Evolutionary conservation across 78 protist genomes (phyloP).

Genomic region (Dictyostelium brefeldianum): DNA sequence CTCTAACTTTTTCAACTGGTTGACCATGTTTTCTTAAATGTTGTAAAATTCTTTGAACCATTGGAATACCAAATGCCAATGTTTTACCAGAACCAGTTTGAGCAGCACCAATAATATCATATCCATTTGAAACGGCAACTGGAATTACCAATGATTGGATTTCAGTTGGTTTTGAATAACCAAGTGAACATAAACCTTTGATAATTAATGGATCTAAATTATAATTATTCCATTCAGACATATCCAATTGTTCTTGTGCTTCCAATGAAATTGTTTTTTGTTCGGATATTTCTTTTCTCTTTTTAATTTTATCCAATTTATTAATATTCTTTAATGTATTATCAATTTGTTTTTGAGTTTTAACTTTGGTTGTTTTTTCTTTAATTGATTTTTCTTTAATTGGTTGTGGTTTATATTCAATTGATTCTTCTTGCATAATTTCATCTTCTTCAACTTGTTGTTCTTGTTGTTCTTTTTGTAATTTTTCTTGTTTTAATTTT

Average conservation of each 20-base stretch:
- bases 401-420: not conserved
- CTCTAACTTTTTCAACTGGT: not conserved
- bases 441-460: not conserved
- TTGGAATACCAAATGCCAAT: constrained; percentile 93
- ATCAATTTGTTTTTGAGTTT: not conserved
- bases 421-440: constrained; percentile 2
- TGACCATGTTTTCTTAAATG: constrained; percentile 29
- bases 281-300: constrained; percentile 17
- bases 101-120: constrained; percentile 88
- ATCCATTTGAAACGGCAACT: constrained; percentile 35
- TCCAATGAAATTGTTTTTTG: constrained; percentile 15
- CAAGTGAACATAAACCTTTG: constrained; percentile 63
- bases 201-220: constrained; percentile 54
- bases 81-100: constrained; percentile 95
- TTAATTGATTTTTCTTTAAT: not conserved
- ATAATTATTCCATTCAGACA: constrained; percentile 56
- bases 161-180: constrained; percentile 78
- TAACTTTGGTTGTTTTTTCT: not conserved
- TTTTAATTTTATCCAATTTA: constrained; percentile 12
- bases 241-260: constrained; percentile 29
- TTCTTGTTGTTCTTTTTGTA: not conserved
- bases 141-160: constrained; percentile 73
- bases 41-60: constrained; percentile 72
- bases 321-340: not conserved
- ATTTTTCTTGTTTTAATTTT: not conserved